Evolutionary conservation across 2,329 filamentous ascomycete genomes (phyloP), one percentile per base, ranked within the genome.

Genomic region (Nannizziopsis arthrosporioides): DNA sequence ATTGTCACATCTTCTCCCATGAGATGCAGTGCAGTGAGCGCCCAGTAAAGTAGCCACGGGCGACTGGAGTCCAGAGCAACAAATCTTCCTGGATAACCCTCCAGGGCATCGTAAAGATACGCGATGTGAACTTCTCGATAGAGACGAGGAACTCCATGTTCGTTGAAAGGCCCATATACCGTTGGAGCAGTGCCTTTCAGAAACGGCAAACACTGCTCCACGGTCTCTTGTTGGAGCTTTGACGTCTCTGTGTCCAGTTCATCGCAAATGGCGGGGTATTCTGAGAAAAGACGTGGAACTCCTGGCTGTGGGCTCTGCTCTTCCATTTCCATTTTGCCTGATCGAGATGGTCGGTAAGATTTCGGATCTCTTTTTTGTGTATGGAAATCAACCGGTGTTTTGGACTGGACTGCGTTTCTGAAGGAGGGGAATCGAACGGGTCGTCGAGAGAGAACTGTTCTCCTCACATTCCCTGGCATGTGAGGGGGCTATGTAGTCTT

Each of bases 1-100:
- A 63, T 59, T 6, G 68, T 71, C 35, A 78, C 66, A 62, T 94
- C 85, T 61, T 88, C 79, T 42, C 86, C 88, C 43, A 98, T 70
- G 31, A 89, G 72, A 19, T 76, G 72, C 54, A 98, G 72, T 2
- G 78, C 87, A 31, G 82, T 78, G 47, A 96, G 72, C 46, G 78
- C 84, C 92, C 92, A 98, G 69, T 95, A 96, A 54, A 94, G 75
- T 59, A 94, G 77, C 92, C 92, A 98, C 8, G 92, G 89, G 48
- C 90, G 75, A 61, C 85, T 89, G 30, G 92, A 83, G 71, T 98
- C 92, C 56, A 88, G 78, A 42, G 74, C 75, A 45, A 82, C 80
- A 65, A 84, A 94, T 2, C 70, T 71, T 6, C 76, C 69, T 0
- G 90, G 86, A 52, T 93, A 78, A 42, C 71, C 72, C 38, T 68